Conservation (phyloP, 768 basidiomycete genomes). For the Tricholoma sp. region DNA sequence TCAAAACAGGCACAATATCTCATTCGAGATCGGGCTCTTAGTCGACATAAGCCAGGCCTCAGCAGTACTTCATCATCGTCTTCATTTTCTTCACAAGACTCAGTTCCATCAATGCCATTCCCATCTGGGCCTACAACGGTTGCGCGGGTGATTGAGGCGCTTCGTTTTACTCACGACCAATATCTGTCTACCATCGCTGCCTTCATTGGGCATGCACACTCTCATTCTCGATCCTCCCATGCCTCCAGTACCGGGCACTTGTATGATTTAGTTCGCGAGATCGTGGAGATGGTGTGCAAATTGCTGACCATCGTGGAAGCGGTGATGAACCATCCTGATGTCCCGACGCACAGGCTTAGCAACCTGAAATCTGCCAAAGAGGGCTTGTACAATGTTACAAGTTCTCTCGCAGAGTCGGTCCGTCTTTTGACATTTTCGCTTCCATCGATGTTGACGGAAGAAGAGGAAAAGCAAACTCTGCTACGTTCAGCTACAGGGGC, state of each 20-base stretch:
- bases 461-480: slow-evolving; percentile 73
- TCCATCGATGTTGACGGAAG: slow-evolving; percentile 55
- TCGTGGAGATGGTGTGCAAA: slow-evolving; percentile 90
- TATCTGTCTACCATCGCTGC: slow-evolving; percentile 94
- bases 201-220: slow-evolving; percentile 95
- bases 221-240: slow-evolving; percentile 84
- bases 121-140: slow-evolving; percentile 70
- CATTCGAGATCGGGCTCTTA: slow-evolving; percentile 26
- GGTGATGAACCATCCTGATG: slow-evolving; percentile 71
- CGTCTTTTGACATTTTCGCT: slow-evolving; percentile 61
- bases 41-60: slow-evolving; percentile 38
- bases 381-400: slow-evolving; percentile 79
- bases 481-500: slow-evolving; percentile 86
- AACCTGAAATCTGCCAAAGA: slow-evolving; percentile 71
- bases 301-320: slow-evolving; percentile 89
- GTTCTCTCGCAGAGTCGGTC: slow-evolving; percentile 83
- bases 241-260: slow-evolving; percentile 91
- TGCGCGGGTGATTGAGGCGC: slow-evolving; percentile 65
- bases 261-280: slow-evolving; percentile 92
- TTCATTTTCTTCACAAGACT: slow-evolving; percentile 59
- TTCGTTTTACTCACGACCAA: slow-evolving; percentile 83
- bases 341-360: slow-evolving; percentile 58
- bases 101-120: slow-evolving; percentile 48
- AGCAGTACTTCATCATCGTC: slow-evolving; percentile 74
- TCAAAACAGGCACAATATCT: slow-evolving; percentile 11